These are phyloP conservation scores for Cyclostephanos invisitatus DNA, from an alignment of 108 stramenopile genomes.

Conservation along the genomic window DNA sequence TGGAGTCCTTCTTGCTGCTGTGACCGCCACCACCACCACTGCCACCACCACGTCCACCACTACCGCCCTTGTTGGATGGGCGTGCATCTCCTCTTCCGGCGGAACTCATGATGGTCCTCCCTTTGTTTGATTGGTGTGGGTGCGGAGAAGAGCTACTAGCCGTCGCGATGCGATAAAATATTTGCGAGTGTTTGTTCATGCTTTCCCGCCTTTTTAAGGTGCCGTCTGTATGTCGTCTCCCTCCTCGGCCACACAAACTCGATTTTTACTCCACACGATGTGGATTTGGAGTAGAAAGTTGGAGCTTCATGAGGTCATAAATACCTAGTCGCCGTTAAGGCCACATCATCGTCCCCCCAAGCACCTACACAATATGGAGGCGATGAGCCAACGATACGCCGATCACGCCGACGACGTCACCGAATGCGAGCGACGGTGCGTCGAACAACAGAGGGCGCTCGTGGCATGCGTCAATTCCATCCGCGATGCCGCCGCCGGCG, in stretches of 20 bases:
- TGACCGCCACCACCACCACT: slow-evolving; percentile 37
- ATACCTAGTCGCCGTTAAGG: too few species aligned
- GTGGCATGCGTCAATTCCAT: slow-evolving; percentile 42
- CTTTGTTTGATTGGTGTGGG: background rate
- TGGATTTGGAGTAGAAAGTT: too few species aligned
- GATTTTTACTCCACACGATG: too few species aligned
- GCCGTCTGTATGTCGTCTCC: too few species aligned
- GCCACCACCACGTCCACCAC: slow-evolving; percentile 33
- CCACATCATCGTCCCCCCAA: background rate
- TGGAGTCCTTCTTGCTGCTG: slow-evolving; percentile 75
- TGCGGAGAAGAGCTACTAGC: too few species aligned
- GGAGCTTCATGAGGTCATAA: too few species aligned
- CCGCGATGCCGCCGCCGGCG: slow-evolving; percentile 14
- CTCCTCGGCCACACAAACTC: too few species aligned
- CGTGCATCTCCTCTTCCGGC: slow-evolving; percentile 2
- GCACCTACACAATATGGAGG: background rate
- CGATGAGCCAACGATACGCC: background rate
- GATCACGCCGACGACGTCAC: slow-evolving; percentile 1
- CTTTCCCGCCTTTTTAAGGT: too few species aligned
- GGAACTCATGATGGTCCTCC: slow-evolving; percentile 10
- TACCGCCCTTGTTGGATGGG: slow-evolving; percentile 8
- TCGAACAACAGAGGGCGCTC: slow-evolving; percentile 17
- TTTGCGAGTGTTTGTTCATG: too few species aligned
- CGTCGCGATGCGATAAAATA: too few species aligned
- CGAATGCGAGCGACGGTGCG: slow-evolving; percentile 34